Evolutionary conservation across 2,329 filamentous ascomycete genomes (phyloP).

Genomic region (Tolypocladium amazonense): DNA sequence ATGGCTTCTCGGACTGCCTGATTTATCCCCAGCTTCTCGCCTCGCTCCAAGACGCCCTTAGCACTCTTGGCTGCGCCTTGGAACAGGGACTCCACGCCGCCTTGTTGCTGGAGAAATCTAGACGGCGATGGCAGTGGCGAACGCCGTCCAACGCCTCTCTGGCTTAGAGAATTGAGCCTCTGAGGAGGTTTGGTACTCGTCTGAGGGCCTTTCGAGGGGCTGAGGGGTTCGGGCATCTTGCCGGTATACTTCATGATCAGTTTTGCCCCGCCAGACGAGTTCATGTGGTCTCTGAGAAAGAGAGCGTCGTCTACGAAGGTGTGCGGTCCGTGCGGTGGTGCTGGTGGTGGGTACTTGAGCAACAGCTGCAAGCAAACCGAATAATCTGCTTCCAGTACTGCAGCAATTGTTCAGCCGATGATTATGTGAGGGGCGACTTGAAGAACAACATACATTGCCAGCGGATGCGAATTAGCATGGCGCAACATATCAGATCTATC

Average conservation of each 20-base stretch:
- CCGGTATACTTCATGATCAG: constrained; percentile 65
- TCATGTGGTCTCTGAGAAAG: constrained; percentile 57
- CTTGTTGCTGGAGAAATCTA: constrained; percentile 44
- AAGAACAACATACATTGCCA: constrained; percentile 60
- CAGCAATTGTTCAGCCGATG: background rate
- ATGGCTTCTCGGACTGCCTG: constrained; percentile 73
- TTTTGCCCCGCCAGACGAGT: constrained; percentile 47
- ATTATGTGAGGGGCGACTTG: constrained; percentile 11
- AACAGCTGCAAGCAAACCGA: constrained; percentile 73
- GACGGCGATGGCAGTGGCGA: constrained; percentile 37
- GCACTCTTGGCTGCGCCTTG: constrained; percentile 70
- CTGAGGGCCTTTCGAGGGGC: constrained; percentile 1
- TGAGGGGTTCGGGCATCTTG: constrained; percentile 28
- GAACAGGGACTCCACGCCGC: constrained; percentile 58
- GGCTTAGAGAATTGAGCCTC: constrained; percentile 24
- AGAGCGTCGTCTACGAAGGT: constrained; percentile 81
- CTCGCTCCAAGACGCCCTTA: constrained; percentile 60
- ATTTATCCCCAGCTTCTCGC: constrained; percentile 70
- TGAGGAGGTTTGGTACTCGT: constrained; percentile 23
- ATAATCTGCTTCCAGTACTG: constrained; percentile 80
- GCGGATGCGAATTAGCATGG: constrained; percentile 84
- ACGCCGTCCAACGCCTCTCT: constrained; percentile 27
- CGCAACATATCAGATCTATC: constrained; percentile 82
- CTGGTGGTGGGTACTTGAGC: constrained; percentile 68
- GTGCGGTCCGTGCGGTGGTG: constrained; percentile 53